phyloP scores from a whole-genome alignment of 179 eudicot genomes.

The Gypsophila paniculata region DNA sequence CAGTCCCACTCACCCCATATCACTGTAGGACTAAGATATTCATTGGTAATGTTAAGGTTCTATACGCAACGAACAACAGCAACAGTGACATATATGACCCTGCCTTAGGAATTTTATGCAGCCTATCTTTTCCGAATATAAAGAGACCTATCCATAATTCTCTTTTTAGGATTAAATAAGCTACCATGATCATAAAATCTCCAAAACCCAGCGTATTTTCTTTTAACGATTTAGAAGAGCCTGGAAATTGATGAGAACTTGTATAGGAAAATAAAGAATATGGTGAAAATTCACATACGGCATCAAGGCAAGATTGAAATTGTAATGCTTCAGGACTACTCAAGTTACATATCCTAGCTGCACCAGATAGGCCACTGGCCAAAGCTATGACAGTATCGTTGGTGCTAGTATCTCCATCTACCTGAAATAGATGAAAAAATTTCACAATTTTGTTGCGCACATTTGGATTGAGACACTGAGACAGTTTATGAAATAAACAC shows the following conservation, averaged over 20 bases:
- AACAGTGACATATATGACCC: not conserved
- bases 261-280: slow-evolving; percentile 3
- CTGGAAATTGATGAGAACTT: not conserved
- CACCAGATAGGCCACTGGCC: slow-evolving; percentile 91
- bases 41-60: too few relatives aligned
- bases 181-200: not conserved
- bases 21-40: not conserved
- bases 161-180: not conserved
- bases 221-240: not conserved
- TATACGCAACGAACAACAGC: not conserved
- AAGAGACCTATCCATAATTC: not conserved
- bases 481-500: not conserved
- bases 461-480: not conserved
- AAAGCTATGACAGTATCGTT: slow-evolving; percentile 94
- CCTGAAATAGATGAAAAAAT: slow-evolving; percentile 45
- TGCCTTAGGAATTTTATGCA: not conserved
- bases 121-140: not conserved
- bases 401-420: slow-evolving; percentile 96
- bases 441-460: slow-evolving; percentile 12
- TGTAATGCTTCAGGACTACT: slow-evolving; percentile 66
- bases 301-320: slow-evolving; percentile 88
- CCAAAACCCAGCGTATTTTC: not conserved
- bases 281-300: slow-evolving; percentile 48
- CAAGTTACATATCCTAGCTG: slow-evolving; percentile 48
- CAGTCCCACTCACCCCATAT: too few relatives aligned